Evolutionary conservation across 345 rosid species (phyloP).

Genomic region (Streptanthus diversifolius): DNA sequence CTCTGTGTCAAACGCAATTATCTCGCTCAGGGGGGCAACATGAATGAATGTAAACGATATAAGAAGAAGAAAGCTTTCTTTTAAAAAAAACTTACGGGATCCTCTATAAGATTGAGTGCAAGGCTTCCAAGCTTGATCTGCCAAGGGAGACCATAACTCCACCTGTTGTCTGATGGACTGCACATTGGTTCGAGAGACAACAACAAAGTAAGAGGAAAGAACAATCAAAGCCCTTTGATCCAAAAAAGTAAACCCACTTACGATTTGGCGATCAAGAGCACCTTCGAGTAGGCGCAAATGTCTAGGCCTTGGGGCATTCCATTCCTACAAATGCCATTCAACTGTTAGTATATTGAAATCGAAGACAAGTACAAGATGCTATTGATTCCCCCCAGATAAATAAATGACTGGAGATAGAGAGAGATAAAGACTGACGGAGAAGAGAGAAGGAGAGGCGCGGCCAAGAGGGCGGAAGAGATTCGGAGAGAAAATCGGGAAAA

Average conservation of each 20-base stretch:
- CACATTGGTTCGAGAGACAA: not conserved
- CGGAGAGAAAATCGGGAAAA: constrained; percentile 58
- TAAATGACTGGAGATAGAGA: not conserved
- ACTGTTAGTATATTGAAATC: not conserved
- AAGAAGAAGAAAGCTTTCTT: not conserved
- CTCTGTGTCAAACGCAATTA: not conserved
- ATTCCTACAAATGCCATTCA: constrained; percentile 57
- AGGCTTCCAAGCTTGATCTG: constrained; percentile 79
- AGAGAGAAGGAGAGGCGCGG: constrained; percentile 67
- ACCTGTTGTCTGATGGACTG: constrained; percentile 60
- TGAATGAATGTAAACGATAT: not conserved
- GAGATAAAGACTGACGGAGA: constrained; percentile 55
- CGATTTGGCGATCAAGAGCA: constrained; percentile 59
- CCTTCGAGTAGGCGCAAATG: constrained; percentile 58
- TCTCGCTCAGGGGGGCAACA: not conserved
- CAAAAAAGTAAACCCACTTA: constrained; percentile 38
- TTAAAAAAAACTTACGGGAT: constrained; percentile 45
- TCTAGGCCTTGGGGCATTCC: constrained; percentile 87
- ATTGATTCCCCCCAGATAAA: not conserved
- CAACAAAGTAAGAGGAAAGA: not conserved
- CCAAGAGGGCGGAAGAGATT: constrained; percentile 61
- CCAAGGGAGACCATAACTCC: constrained; percentile 86
- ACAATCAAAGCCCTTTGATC: not conserved
- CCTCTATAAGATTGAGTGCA: constrained; percentile 40
- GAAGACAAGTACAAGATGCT: not conserved